Evolutionary conservation across 2,329 filamentous ascomycete genomes (phyloP).

Genomic region (Leptodontidium sp.): DNA sequence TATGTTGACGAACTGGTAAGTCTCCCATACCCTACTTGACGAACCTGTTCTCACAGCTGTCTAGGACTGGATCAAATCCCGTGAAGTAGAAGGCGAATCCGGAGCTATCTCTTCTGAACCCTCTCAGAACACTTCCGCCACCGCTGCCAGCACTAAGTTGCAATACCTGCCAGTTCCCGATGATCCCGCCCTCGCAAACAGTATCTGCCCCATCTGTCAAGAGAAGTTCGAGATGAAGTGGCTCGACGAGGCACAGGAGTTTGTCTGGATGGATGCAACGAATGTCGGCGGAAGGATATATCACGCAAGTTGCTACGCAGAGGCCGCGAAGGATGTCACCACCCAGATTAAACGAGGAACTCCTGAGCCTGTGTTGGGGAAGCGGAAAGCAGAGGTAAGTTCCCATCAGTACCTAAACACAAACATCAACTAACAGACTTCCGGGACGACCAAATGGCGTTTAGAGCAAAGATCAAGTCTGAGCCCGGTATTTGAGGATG

Average conservation of each 20-base stretch:
- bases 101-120: slow-evolving; percentile 50
- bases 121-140: slow-evolving; percentile 49
- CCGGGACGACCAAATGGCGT: slow-evolving; percentile 43
- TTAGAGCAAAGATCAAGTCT: slow-evolving; percentile 45
- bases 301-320: slow-evolving; percentile 88
- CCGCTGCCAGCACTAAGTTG: slow-evolving; percentile 55
- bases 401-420: not conserved
- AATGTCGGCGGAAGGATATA: slow-evolving; percentile 82
- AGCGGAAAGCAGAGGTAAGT: slow-evolving; percentile 75
- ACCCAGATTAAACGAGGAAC: slow-evolving; percentile 57
- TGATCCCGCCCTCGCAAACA: slow-evolving; percentile 76
- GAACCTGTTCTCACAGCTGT: slow-evolving; percentile 30
- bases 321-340: slow-evolving; percentile 74
- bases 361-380: slow-evolving; percentile 73
- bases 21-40: slow-evolving; percentile 26
- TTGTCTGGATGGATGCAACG: slow-evolving; percentile 93
- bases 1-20: slow-evolving; percentile 88
- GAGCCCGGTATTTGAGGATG: slow-evolving; percentile 34
- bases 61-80: slow-evolving; percentile 89
- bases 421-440: slow-evolving; percentile 20
- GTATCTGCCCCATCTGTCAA: slow-evolving; percentile 91
- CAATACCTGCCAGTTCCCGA: slow-evolving; percentile 86
- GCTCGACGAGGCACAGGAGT: slow-evolving; percentile 93
- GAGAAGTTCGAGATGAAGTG: slow-evolving; percentile 93
- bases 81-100: slow-evolving; percentile 76